Conservation (phyloP, 2,329 filamentous ascomycete genomes). For the Fragosphaeria purpurea region DNA sequence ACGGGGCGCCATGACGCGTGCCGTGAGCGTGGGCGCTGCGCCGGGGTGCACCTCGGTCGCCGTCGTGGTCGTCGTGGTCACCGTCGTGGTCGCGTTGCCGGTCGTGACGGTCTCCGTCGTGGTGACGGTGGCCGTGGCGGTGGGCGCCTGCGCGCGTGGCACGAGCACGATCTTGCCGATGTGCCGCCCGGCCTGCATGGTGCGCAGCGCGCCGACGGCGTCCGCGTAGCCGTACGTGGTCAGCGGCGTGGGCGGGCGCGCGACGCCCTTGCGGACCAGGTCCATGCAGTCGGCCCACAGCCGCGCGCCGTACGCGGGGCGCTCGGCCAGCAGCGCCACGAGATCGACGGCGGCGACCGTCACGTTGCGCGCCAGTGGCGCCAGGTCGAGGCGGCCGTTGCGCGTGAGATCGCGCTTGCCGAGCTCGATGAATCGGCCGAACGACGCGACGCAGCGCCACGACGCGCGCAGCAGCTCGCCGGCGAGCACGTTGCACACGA, state of each 20-base stretch:
- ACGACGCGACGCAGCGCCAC: constrained; percentile 26
- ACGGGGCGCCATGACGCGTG: constrained; percentile 7
- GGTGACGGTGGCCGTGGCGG: neutral
- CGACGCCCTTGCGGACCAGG: constrained; percentile 5
- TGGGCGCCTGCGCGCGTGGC: constrained; percentile 5
- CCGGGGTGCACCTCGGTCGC: neutral
- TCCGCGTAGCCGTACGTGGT: constrained; percentile 12
- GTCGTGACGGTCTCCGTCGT: neutral
- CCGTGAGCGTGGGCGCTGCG: neutral
- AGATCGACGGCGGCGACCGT: constrained; percentile 12
- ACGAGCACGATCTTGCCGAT: constrained; percentile 22
- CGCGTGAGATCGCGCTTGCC: constrained; percentile 21
- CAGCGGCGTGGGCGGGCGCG: constrained; percentile 5
- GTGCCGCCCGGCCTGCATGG: constrained; percentile 31
- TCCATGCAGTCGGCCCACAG: constrained; percentile 12
- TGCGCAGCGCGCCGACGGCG: constrained; percentile 30
- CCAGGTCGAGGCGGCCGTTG: constrained; percentile 13
- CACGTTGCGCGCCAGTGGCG: constrained; percentile 9
- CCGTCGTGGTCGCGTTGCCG: neutral
- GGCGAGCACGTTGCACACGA: constrained; percentile 25
- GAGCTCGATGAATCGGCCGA: constrained; percentile 27
- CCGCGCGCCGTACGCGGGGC: constrained; percentile 9
- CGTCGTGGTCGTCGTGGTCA: neutral
- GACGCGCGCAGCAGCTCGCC: constrained; percentile 23
- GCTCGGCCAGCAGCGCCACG: constrained; percentile 6